Conservation (phyloP, 495 filamentous ascomycete genomes). For the Neurospora sp. region DNA sequence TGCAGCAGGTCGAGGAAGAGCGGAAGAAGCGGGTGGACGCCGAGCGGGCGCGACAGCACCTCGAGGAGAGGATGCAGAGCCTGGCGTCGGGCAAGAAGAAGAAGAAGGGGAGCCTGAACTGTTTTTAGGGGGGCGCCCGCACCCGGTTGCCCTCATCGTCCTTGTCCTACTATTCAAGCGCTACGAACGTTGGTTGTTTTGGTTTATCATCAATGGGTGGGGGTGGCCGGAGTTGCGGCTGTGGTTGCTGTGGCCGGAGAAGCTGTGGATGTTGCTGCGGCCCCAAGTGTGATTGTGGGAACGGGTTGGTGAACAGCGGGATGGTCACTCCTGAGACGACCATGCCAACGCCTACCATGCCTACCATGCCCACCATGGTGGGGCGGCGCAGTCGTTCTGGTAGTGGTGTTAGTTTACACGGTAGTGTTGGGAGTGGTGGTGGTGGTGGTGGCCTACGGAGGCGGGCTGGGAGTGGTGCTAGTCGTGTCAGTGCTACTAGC, state of each 20-base stretch:
- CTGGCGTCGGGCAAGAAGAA: conserved; percentile 87
- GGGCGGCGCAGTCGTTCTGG: neutral
- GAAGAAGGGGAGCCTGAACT: conserved; percentile 93
- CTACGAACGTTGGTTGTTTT: neutral
- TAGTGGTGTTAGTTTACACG: neutral
- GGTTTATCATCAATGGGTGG: neutral
- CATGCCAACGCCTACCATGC: neutral
- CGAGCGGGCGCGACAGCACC: conserved; percentile 73
- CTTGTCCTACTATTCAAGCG: neutral
- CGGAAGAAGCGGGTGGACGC: conserved; percentile 76
- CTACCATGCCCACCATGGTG: neutral
- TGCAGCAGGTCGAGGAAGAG: conserved; percentile 93
- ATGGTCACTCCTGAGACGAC: neutral
- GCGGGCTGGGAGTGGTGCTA: neutral
- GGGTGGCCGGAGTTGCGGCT: neutral
- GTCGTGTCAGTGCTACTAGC: neutral
- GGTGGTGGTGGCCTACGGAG: neutral
- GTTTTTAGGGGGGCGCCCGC: conserved; percentile 56
- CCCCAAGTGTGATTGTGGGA: neutral
- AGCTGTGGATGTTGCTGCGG: neutral
- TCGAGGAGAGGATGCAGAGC: conserved; percentile 92
- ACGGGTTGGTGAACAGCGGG: neutral
- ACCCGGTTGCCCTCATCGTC: neutral
- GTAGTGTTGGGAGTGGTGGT: neutral
- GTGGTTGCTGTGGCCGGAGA: neutral